A percentile compares a stretch with the other conserved stretches of the same genome.
phyloP scores from a whole-genome alignment of 108 stramenopile species.

The Skeletonema costatum region DNA sequence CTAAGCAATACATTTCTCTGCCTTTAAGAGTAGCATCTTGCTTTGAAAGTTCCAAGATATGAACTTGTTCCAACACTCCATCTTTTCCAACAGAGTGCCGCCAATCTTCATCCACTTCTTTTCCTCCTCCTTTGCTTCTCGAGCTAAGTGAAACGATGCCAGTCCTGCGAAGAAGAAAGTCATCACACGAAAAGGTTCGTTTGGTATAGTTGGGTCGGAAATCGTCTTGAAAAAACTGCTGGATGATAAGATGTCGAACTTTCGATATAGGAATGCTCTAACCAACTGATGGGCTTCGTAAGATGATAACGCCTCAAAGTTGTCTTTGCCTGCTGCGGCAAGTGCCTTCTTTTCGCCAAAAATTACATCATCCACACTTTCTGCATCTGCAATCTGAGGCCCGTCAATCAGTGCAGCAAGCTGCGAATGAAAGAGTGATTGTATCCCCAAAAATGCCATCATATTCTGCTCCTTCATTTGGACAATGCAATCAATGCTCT shows the following conservation, averaged over 20 bases:
- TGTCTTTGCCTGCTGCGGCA: not conserved
- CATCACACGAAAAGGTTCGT: not conserved
- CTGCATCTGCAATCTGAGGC: not conserved
- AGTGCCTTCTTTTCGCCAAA: not conserved
- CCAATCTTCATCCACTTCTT: not conserved
- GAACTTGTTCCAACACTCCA: not conserved
- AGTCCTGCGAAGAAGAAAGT: not conserved
- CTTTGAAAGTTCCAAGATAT: slow-evolving; percentile 17
- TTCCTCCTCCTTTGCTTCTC: not conserved
- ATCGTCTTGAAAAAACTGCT: not conserved
- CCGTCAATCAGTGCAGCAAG: not conserved
- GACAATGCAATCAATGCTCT: slow-evolving; percentile 1
- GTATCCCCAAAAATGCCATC: not conserved
- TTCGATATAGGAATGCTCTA: not conserved
- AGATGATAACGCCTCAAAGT: not conserved
- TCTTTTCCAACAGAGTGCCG: not conserved
- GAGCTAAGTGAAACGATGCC: not conserved
- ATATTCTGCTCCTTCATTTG: slow-evolving; percentile 10
- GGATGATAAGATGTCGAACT: not conserved
- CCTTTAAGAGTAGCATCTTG: slow-evolving; percentile 15
- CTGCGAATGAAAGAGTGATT: slow-evolving; percentile 3
- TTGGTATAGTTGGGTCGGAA: not conserved
- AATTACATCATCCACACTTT: not conserved
- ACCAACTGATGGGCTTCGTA: not conserved
- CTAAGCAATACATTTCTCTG: slow-evolving; percentile 1